phyloP scores from a whole-genome alignment of 2,329 filamentous ascomycete species.

The Colletotrichum echinochloae region DNA sequence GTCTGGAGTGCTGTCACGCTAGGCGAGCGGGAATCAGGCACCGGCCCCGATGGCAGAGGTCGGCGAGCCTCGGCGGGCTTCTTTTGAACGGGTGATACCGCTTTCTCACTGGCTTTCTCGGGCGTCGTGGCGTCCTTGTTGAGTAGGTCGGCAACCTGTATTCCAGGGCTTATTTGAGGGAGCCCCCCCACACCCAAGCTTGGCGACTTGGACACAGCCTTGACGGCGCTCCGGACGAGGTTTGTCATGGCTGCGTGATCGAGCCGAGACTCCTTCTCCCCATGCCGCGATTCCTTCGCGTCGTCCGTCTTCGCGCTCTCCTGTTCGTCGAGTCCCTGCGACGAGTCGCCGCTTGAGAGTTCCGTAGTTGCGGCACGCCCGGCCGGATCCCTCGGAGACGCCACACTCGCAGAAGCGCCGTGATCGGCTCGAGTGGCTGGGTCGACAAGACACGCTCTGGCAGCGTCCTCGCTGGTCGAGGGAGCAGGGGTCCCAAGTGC shows the following conservation, averaged over 20 bases:
- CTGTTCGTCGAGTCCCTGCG: neutral
- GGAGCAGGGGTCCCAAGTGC: slow-evolving; percentile 18
- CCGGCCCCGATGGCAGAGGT: slow-evolving; percentile 14
- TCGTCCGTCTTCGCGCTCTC: neutral
- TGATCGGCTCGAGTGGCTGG: neutral
- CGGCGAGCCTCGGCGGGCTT: slow-evolving; percentile 17
- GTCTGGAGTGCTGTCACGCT: neutral
- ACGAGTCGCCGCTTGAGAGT: neutral
- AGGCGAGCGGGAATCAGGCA: neutral
- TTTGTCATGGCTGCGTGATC: neutral
- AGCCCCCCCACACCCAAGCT: slow-evolving; percentile 14
- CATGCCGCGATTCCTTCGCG: neutral
- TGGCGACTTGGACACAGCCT: slow-evolving; percentile 13
- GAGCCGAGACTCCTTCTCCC: neutral
- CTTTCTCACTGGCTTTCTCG: neutral
- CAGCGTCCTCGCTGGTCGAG: neutral
- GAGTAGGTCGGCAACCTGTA: slow-evolving; percentile 28
- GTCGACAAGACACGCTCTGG: neutral
- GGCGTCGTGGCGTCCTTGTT: slow-evolving; percentile 6
- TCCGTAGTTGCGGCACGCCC: neutral
- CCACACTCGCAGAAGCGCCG: neutral
- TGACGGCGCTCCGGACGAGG: slow-evolving; percentile 10
- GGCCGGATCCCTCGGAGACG: neutral
- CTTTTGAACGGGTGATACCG: neutral
- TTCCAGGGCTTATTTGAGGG: slow-evolving; percentile 14